Evolutionary conservation across 495 filamentous ascomycete species (phyloP), one percentile per base, ranked within the genome.

Genomic region (Friedmanniomyces simplex): DNA sequence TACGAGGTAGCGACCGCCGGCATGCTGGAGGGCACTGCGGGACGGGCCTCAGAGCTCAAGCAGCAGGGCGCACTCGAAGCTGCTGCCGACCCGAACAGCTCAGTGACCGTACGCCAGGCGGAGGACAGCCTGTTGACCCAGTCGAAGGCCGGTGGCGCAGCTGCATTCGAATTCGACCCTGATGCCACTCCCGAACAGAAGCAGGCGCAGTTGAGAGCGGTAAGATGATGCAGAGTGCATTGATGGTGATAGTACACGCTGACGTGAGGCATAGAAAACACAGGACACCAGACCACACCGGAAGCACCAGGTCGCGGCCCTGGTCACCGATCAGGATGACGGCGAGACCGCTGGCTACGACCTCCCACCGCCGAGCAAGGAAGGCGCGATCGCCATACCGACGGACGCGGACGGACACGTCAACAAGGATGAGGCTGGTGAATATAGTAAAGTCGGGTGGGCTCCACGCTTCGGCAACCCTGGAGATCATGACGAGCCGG

Each of bases 111-210:
- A 21, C 81, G 86, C 22, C 81, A 80, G 46, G 83, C 84, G 22
- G 81, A 95, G 68, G 73, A 79, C 57, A 78, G 79, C 60, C 72
- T 95, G 45, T 77, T 91, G 26, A 76, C 84, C 6, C 85, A 96
- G 68, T 84, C 84, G 61, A 80, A 77, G 65, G 83, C 84, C 63
- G 84, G 83, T 16, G 93, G 93, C 21, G 78, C 82, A 2, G 75
- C 82, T 10, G 91, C 88, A 52, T 89, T 84, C 68, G 81, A 85
- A 64, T 97, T 96, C 72, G 78, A 97, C 67, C 89, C 93, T 1
- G 67, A 96, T 75, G 90, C 91, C 25, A 83, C 79, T 20, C 79
- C 87, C 0, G 88, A 89, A 69, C 79, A 91, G 66, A 97, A 97
- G 74, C 83, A 79, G 48, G 85, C 85, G 24, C 84, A 86, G 59